Percentiles rank a stretch among this genome's conserved stretches.
These are phyloP conservation scores for Boletus bicolor DNA, from an alignment of 768 basidiomycete species.

Conservation along the genomic window DNA sequence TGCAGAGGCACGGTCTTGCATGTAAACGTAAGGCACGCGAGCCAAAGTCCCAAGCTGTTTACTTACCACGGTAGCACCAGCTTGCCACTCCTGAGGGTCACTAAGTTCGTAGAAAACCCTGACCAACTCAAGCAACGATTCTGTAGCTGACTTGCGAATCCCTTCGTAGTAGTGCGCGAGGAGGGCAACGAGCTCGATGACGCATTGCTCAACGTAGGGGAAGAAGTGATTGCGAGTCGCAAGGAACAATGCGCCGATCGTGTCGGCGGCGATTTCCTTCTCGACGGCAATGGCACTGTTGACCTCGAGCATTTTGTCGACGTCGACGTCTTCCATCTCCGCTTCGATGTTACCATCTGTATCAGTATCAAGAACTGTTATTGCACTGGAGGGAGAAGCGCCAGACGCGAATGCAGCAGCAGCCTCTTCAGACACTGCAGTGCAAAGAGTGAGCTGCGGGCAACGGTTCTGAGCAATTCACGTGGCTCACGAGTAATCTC, in stretches of 20 bases:
- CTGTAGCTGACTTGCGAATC: conserved; percentile 89
- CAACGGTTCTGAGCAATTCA: not conserved
- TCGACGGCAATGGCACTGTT: conserved; percentile 97
- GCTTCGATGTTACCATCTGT: conserved; percentile 53
- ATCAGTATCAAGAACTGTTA: conserved; percentile 55
- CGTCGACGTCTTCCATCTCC: conserved; percentile 75
- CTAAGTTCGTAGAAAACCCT: conserved; percentile 90
- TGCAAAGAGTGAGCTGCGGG: conserved; percentile 3
- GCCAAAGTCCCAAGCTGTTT: not conserved
- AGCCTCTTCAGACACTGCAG: conserved; percentile 48
- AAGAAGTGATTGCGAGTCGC: conserved; percentile 82
- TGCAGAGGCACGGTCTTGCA: conserved; percentile 50
- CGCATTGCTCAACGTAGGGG: conserved; percentile 82
- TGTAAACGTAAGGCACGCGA: conserved; percentile 6
- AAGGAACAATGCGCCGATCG: conserved; percentile 86
- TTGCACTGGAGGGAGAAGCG: conserved; percentile 67
- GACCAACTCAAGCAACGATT: conserved; percentile 84
- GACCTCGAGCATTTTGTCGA: conserved; percentile 87
- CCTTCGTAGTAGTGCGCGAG: conserved; percentile 96
- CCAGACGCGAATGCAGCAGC: conserved; percentile 70
- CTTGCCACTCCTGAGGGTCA: conserved; percentile 76
- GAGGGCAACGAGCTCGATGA: conserved; percentile 73
- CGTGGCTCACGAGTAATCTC: conserved; percentile 39
- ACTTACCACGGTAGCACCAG: conserved; percentile 66
- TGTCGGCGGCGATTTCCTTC: conserved; percentile 98